Conservation (phyloP, 2,329 filamentous ascomycete species). For the Graphilbum sp. region DNA sequence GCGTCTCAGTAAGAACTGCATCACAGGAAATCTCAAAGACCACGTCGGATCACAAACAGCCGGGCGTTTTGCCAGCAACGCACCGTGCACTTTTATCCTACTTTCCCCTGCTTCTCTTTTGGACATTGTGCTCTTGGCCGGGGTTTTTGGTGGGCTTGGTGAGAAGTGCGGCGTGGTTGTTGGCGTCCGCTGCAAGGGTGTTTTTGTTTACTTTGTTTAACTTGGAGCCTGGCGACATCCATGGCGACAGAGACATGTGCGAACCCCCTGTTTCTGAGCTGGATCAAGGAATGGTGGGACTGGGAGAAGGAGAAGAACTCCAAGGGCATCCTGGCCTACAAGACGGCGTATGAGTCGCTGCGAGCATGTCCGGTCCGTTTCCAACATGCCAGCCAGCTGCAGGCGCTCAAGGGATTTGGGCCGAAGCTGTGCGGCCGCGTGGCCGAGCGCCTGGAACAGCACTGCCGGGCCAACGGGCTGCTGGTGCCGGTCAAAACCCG, state of each 20-base stretch:
- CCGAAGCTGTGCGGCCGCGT: conserved; percentile 55
- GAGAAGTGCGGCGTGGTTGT: no score
- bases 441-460: conserved; percentile 38
- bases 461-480: conserved; percentile 51
- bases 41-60: no score
- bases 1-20: no score
- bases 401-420: conserved; percentile 58
- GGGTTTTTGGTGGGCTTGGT: no score
- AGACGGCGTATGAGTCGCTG: conserved; percentile 60
- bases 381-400: conserved; percentile 55
- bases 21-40: no score
- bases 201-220: conserved; percentile 5
- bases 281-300: conserved; percentile 67
- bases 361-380: conserved; percentile 57
- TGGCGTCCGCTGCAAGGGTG: no score
- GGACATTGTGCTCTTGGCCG: no score
- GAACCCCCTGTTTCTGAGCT: conserved; percentile 55
- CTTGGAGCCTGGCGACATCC: no score
- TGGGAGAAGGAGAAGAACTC: conserved; percentile 50
- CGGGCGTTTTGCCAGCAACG: no score
- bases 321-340: conserved; percentile 57
- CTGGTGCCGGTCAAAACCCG: conserved; percentile 42
- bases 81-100: no score
- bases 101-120: no score
- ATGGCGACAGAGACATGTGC: conserved; percentile 26